phyloP scores from a whole-genome alignment of 2,329 filamentous ascomycete species.

The Helotiales sp. region DNA sequence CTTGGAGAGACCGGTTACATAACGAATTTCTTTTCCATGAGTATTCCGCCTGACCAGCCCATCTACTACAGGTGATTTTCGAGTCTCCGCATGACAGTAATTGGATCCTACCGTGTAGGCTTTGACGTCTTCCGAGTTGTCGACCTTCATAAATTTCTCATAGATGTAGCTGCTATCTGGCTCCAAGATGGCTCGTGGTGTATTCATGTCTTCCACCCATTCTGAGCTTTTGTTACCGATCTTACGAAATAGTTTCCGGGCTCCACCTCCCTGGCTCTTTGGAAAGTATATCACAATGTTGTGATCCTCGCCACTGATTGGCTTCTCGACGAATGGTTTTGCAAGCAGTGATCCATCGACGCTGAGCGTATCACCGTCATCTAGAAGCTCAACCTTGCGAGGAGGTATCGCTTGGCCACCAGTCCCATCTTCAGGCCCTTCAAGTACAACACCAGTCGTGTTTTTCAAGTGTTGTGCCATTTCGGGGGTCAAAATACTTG shows the following conservation, averaged over 20 bases:
- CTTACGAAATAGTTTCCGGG: conserved; percentile 89
- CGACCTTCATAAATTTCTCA: conserved; percentile 93
- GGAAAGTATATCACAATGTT: conserved; percentile 99
- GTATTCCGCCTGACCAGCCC: conserved; percentile 94
- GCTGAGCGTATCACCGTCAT: conserved; percentile 82
- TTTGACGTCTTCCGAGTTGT: conserved; percentile 98
- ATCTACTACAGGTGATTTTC: conserved; percentile 96
- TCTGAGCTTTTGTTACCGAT: conserved; percentile 99
- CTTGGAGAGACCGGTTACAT: conserved; percentile 80
- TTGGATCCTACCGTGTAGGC: conserved; percentile 92
- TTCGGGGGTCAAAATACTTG: conserved; percentile 73
- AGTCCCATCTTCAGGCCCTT: conserved; percentile 68
- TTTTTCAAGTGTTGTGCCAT: conserved; percentile 78
- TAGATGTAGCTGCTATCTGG: conserved; percentile 86
- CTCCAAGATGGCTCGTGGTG: conserved; percentile 81
- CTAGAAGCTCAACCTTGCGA: conserved; percentile 77
- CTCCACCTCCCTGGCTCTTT: conserved; percentile 81
- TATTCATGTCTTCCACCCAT: conserved; percentile 73
- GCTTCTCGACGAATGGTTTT: conserved; percentile 98
- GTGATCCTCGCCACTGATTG: conserved; percentile 96
- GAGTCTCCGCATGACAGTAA: conserved; percentile 95
- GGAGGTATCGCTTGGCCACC: conserved; percentile 52
- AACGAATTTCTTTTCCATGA: conserved; percentile 94
- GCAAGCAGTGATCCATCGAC: conserved; percentile 81
- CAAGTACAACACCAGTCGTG: conserved; percentile 73